Evolutionary conservation across 2,329 filamentous ascomycete genomes (phyloP), one percentile per base, ranked within the genome.

Genomic region (Venturia oleaginea): DNA sequence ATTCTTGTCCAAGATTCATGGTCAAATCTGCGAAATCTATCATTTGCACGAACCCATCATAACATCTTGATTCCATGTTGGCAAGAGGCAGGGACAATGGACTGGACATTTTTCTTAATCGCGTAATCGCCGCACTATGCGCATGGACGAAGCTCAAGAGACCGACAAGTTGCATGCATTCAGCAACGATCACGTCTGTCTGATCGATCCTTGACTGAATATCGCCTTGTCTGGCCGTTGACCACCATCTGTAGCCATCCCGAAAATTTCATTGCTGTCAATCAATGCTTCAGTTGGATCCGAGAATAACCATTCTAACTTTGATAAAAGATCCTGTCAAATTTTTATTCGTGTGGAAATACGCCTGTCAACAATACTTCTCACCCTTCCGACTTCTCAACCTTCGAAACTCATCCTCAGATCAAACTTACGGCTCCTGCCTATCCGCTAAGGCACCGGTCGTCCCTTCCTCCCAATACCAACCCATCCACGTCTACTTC

Each of bases 291-390:
- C 43, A 24, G 19, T 4, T 7, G n/a, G 19, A 48, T n/a, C 13
- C 51, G 51, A 32, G 17, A 32, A 55, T 55, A 55, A 32, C 51
- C 51, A 55, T 55, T 55, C 51, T 55, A 34, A 55, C 51, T 32
- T n/a, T 19, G 27, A n/a, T 34, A 55, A 19, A 55, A n/a, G 27
- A 11, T n/a, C 51, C 17, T 10, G 17, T 55, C 15, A 34, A 22
- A 34, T 34, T 19, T 3, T 10, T 32, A 11, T 32, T 32, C 24
- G 10, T 54, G 48, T 54, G 30, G 48, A 54, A 15, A 15, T 32
- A 32, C 27, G 22, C 24, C 30, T 19, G n/a, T 46, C 43, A 43
- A 46, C 22, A n/a, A 43, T 13, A 43, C 15, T 17, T n/a, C 42
- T n/a, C 42, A 15, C 5, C 42, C 42, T 17, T 43, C 42, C 24